Conservation (phyloP, 2,329 filamentous ascomycete species). For the Alternaria gaisen region DNA sequence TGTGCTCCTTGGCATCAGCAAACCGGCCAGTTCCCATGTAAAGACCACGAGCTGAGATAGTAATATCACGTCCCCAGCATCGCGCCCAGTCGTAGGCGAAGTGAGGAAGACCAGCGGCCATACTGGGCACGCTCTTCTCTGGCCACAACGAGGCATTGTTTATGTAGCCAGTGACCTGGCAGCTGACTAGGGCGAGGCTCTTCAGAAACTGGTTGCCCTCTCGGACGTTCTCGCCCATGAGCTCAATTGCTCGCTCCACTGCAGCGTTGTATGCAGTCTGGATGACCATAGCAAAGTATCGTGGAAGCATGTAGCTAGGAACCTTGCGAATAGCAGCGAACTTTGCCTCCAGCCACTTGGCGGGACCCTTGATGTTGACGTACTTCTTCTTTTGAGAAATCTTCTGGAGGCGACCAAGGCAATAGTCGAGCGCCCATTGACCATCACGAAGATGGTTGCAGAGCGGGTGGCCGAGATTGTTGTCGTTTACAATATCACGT, state of each 20-base stretch:
- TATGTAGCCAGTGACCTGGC: conserved; percentile 88
- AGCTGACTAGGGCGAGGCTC: conserved; percentile 86
- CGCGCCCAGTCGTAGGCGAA: conserved; percentile 94
- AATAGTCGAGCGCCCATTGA: conserved; percentile 92
- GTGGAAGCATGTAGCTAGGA: conserved; percentile 87
- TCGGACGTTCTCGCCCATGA: conserved; percentile 80
- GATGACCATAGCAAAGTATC: conserved; percentile 91
- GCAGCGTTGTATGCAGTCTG: conserved; percentile 88
- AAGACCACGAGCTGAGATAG: conserved; percentile 93
- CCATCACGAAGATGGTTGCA: conserved; percentile 93
- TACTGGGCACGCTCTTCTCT: conserved; percentile 79
- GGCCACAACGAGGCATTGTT: conserved; percentile 93
- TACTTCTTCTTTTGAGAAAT: conserved; percentile 72
- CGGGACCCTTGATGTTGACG: conserved; percentile 69
- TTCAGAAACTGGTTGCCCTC: conserved; percentile 89
- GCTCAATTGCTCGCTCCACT: conserved; percentile 76
- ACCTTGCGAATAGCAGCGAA: conserved; percentile 87
- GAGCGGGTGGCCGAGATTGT: conserved; percentile 90
- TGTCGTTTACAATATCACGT: conserved; percentile 82
- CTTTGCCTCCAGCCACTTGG: conserved; percentile 81
- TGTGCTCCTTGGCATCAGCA: conserved; percentile 90
- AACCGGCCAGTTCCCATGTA: conserved; percentile 89
- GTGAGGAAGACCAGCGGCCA: conserved; percentile 92
- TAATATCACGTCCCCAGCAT: conserved; percentile 97
- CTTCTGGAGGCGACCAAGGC: conserved; percentile 77